A percentile compares a stretch with the other conserved stretches of the same genome.
Evolutionary conservation across 1,284 basidiomycete genomes (phyloP).

Genomic region (Rhodotorula glutinis): DNA sequence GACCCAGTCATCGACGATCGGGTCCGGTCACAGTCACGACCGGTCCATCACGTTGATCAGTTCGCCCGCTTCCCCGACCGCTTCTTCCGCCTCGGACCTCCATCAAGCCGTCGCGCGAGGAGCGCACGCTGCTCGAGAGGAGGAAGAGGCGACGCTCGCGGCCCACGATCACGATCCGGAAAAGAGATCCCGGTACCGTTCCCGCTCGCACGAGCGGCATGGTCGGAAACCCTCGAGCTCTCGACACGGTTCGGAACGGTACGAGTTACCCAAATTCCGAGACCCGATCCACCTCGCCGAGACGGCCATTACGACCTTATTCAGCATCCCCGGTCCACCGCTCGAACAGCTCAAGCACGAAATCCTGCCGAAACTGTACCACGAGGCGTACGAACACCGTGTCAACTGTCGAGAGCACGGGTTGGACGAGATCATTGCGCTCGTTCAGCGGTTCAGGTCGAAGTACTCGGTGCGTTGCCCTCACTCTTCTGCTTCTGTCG

Average conservation of each 20-base stretch:
- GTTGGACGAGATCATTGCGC: conserved; percentile 10
- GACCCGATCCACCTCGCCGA: conserved; percentile 28
- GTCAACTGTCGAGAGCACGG: conserved; percentile 29
- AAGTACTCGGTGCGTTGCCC: conserved; percentile 10
- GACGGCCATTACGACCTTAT: conserved; percentile 12
- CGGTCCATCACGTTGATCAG: background rate
- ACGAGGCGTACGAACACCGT: conserved; percentile 26
- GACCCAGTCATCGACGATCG: background rate
- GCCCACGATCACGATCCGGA: too few relatives aligned
- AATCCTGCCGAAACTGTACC: conserved; percentile 26
- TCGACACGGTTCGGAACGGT: background rate
- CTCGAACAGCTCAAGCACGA: conserved; percentile 16
- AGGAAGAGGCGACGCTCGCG: too few relatives aligned
- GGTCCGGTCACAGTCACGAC: background rate
- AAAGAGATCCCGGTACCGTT: background rate
- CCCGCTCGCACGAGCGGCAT: background rate
- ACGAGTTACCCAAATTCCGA: background rate
- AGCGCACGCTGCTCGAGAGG: background rate
- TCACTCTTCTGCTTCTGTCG: too few relatives aligned
- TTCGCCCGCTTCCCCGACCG: background rate
- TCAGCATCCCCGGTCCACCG: conserved; percentile 24
- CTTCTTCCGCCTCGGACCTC: conserved; percentile 4
- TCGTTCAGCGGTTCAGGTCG: conserved; percentile 8
- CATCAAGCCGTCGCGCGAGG: conserved; percentile 20
- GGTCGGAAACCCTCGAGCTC: background rate